phyloP scores from a whole-genome alignment of 495 filamentous ascomycete genomes.

The Mytilinidion resinicola region DNA sequence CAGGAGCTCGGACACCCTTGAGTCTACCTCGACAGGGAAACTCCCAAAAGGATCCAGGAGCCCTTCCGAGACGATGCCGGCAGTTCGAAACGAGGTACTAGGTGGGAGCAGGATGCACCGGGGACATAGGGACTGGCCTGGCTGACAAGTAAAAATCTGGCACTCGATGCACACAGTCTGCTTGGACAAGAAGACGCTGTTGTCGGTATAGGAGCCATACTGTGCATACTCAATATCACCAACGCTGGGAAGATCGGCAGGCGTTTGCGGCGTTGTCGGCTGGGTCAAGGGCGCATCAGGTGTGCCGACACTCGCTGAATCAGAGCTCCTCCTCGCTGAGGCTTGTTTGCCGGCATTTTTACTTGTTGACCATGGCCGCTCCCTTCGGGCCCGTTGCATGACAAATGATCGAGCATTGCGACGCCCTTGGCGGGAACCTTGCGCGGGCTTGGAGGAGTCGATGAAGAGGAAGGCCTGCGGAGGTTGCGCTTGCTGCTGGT shows the following conservation, averaged over 20 bases:
- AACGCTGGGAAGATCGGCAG: background rate
- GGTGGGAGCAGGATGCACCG: constrained; percentile 12
- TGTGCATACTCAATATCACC: constrained; percentile 5
- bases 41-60: constrained; percentile 26
- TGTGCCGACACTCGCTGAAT: constrained; percentile 17
- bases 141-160: constrained; percentile 18
- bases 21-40: constrained; percentile 15
- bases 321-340: constrained; percentile 18
- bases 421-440: constrained; percentile 27
- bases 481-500: constrained; percentile 6
- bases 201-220: background rate
- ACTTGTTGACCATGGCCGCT: constrained; percentile 32
- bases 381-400: constrained; percentile 29
- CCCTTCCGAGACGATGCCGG: background rate
- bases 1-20: constrained; percentile 15
- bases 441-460: constrained; percentile 27
- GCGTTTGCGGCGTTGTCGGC: constrained; percentile 16
- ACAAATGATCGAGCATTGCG: constrained; percentile 32
- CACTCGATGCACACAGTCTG: constrained; percentile 20
- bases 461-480: constrained; percentile 32
- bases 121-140: constrained; percentile 19
- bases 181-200: constrained; percentile 11
- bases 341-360: constrained; percentile 24
- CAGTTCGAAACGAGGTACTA: constrained; percentile 4
- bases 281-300: constrained; percentile 21